A percentile compares a stretch with the other conserved stretches of the same genome.
Conservation (phyloP, 169 alveolate genomes). For the Plasmodium gonderi region DNA sequence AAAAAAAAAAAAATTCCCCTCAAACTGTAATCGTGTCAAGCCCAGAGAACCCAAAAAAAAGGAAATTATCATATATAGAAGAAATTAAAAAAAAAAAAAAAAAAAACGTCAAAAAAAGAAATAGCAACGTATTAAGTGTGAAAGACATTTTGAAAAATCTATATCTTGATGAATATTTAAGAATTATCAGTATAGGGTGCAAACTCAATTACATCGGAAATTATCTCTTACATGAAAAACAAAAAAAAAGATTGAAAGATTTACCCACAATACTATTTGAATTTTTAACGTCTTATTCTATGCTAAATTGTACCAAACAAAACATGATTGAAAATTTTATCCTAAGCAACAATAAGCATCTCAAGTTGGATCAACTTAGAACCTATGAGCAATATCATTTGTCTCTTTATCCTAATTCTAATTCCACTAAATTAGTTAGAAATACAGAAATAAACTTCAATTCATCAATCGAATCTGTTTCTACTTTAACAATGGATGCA, state of each 20-base stretch:
- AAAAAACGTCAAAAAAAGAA: background rate
- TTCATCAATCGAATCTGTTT: background rate
- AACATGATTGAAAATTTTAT: slow-evolving; percentile 31
- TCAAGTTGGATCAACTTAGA: background rate
- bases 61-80: background rate
- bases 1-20: background rate
- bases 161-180: slow-evolving; percentile 56
- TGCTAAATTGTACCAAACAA: slow-evolving; percentile 26
- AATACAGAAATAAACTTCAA: background rate
- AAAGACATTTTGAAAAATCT: slow-evolving; percentile 56
- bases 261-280: slow-evolving; percentile 52
- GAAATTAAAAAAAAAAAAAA: background rate
- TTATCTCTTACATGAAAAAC: slow-evolving; percentile 33
- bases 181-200: slow-evolving; percentile 48
- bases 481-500: background rate
- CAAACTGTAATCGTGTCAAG: background rate
- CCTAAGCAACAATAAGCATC: background rate
- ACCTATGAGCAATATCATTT: background rate
- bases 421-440: background rate
- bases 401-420: background rate
- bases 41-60: slow-evolving; percentile 5
- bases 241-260: slow-evolving; percentile 50
- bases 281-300: slow-evolving; percentile 70
- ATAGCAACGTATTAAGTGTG: slow-evolving; percentile 4
- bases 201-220: slow-evolving; percentile 67